Percentiles rank a stretch among this genome's conserved stretches.
phyloP scores from a whole-genome alignment of 441 rosid genomes.

The Gossypium schwendimanii region DNA sequence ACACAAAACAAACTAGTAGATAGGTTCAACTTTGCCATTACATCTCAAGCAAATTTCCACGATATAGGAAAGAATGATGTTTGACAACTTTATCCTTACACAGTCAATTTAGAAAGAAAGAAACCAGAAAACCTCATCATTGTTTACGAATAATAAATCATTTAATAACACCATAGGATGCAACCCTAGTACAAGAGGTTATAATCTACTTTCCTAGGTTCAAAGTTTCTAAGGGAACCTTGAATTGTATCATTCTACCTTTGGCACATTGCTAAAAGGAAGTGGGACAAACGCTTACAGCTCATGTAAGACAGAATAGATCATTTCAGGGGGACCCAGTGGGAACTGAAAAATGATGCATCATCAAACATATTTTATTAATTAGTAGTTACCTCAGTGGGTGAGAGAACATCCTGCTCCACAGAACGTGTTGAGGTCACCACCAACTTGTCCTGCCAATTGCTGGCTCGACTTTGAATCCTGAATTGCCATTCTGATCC shows the following conservation, averaged over 20 bases:
- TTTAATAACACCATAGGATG: conserved; percentile 1
- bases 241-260: background rate
- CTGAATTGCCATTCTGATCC: conserved; percentile 98
- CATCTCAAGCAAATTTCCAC: conserved; percentile 1
- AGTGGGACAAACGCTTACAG: background rate
- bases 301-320: background rate
- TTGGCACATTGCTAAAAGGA: background rate
- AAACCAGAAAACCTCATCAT: background rate
- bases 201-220: background rate
- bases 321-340: background rate
- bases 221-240: background rate
- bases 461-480: conserved; percentile 95
- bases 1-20: background rate
- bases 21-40: background rate
- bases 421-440: conserved; percentile 91
- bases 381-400: conserved; percentile 66
- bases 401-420: conserved; percentile 93
- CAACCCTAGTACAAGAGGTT: conserved; percentile 1
- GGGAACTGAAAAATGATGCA: conserved; percentile 6
- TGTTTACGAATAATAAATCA: background rate
- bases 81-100: background rate
- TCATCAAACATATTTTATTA: background rate
- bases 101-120: background rate
- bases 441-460: conserved; percentile 92
- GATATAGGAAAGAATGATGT: background rate